Evolutionary conservation across 169 alveolate genomes (phyloP), one percentile per base, ranked within the genome.

Genomic region (Plasmodium inui): DNA sequence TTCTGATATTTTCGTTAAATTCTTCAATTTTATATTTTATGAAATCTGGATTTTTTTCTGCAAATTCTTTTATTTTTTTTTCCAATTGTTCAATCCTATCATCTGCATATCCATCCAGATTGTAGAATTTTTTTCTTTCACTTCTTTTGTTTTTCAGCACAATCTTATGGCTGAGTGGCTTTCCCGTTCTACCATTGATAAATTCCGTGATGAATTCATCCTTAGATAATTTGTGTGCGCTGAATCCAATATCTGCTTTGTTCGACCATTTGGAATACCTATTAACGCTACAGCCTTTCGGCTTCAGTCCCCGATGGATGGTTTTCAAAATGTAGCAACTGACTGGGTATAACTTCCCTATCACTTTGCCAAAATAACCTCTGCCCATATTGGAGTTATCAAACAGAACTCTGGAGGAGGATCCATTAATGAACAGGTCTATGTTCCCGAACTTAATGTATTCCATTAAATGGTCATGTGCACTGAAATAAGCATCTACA

Each of bases 401-500:
- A 80, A 89, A 89, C 19, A 89, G 17, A 44, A 89, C 90, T 72
- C 94, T 89, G 17, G 94, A 89, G 19, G 94, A 89, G 26, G 94
- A 78, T 12, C 94, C 94, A 89, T 89, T 89, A 67, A 89, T 28
- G 50, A 89, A 89, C 34, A 89, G 80, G 41, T 89, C 61, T 26
- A 89, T n/a, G 14, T 44, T 41, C 22, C 94, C 94, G 72, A 61
- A 89, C 12, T 80, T 81, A 28, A 89, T 57, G 82, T 89, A 70
- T 44, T 89, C 94, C 94, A 89, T 89, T 89, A 89, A 89, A 89
- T 89, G 89, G 73, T 89, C 94, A 81, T 89, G 94, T 7, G 91
- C 81, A 57, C 94, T 89, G 34, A 89, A 89, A 89, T 89, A 89
- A 17, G 71, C 94, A 89, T 89, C 94, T 67, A 89, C 90, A 55